phyloP scores from a whole-genome alignment of 2,329 filamentous ascomycete species.

The Xylariales sp. region DNA sequence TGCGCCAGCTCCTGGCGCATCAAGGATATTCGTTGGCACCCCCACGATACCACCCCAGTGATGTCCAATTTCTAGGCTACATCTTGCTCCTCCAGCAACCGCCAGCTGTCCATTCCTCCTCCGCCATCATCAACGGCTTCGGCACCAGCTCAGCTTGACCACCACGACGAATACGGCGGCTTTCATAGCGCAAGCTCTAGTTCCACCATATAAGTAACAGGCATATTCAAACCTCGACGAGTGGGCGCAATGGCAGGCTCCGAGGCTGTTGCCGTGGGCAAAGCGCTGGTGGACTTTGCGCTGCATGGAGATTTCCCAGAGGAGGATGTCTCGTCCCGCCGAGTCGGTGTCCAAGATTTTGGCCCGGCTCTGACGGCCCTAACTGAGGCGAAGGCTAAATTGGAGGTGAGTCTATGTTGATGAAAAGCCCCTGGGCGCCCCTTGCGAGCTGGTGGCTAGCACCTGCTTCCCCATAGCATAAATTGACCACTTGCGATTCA shows the following conservation, averaged over 20 bases:
- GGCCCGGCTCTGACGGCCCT: constrained; percentile 36
- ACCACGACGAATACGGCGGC: too few relatives aligned
- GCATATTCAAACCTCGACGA: not conserved
- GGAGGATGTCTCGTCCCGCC: constrained; percentile 35
- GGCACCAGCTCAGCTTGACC: too few relatives aligned
- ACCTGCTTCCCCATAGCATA: not conserved
- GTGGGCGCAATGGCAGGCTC: constrained; percentile 22
- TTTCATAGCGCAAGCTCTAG: too few relatives aligned
- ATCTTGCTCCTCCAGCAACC: too few relatives aligned
- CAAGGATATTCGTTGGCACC: too few relatives aligned
- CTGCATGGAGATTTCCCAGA: constrained; percentile 40
- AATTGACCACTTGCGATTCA: constrained; percentile 24
- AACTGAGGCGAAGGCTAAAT: constrained; percentile 34
- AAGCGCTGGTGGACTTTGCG: constrained; percentile 62
- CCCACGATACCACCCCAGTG: too few relatives aligned
- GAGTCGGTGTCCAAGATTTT: constrained; percentile 29
- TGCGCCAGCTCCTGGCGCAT: too few relatives aligned
- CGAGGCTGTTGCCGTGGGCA: constrained; percentile 34
- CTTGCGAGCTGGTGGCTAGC: not conserved
- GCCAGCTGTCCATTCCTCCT: too few relatives aligned
- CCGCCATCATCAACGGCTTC: too few relatives aligned
- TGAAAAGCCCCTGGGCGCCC: not conserved
- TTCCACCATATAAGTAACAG: too few relatives aligned
- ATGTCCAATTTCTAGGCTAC: too few relatives aligned
- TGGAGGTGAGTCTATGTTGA: constrained; percentile 34